phyloP scores from a whole-genome alignment of 2,329 filamentous ascomycete genomes.

The Fusarium coicis region DNA sequence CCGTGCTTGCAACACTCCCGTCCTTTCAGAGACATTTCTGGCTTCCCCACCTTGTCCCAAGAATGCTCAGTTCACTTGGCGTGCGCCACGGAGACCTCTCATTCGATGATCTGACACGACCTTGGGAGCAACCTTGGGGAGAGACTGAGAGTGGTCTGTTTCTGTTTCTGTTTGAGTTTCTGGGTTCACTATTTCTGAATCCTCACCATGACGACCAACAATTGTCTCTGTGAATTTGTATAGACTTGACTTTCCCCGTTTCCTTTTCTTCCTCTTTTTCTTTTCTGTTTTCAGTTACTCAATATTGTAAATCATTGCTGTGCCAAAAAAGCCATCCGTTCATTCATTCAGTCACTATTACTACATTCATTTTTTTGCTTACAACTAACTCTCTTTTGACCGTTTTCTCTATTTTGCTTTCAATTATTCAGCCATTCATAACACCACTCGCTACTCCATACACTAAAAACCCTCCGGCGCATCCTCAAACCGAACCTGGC shows the following conservation, averaged over 20 bases:
- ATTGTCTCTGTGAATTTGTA: not conserved
- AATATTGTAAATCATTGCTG: conserved; percentile 15
- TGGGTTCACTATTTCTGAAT: conserved; percentile 20
- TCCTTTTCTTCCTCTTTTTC: not conserved
- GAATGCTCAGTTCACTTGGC: conserved; percentile 29
- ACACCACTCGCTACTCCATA: conserved; percentile 1
- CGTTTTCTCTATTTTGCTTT: not conserved
- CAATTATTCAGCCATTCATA: not conserved
- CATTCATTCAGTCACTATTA: not conserved
- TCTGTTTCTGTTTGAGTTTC: conserved; percentile 3
- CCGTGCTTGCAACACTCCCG: conserved; percentile 19
- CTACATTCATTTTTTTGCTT: not conserved
- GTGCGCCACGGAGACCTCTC: conserved; percentile 10
- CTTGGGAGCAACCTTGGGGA: conserved; percentile 13
- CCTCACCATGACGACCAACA: conserved; percentile 31
- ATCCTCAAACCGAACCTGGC: conserved; percentile 23
- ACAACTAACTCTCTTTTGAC: not conserved
- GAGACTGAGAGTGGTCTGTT: not conserved
- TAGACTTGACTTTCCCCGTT: not conserved
- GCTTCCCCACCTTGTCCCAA: conserved; percentile 4
- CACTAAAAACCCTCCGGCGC: conserved; percentile 29
- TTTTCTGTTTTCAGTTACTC: conserved; percentile 12
- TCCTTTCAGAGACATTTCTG: not conserved
- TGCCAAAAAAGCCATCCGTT: conserved; percentile 5
- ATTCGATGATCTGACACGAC: conserved; percentile 40